These are phyloP conservation scores for Curvularia sp. DNA, from an alignment of 2,329 filamentous ascomycete genomes.

Conservation along the genomic window DNA sequence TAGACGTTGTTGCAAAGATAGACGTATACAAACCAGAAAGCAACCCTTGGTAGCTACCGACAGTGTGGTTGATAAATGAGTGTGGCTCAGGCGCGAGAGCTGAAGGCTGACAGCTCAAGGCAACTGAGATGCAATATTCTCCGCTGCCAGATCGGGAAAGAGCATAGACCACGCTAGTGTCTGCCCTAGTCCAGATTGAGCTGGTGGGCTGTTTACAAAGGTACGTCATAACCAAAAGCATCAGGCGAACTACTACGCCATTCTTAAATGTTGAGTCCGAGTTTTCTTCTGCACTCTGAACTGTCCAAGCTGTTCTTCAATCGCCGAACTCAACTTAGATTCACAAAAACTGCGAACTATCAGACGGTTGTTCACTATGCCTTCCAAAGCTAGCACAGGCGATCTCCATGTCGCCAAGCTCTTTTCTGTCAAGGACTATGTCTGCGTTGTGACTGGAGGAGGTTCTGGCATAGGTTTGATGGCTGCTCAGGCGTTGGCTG, in stretches of 20 bases:
- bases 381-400: constrained; percentile 53
- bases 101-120: neutral
- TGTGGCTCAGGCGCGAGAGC: neutral
- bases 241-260: constrained; percentile 9
- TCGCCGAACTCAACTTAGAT: no score
- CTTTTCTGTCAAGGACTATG: constrained; percentile 62
- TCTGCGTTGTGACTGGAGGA: constrained; percentile 65
- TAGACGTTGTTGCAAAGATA: neutral
- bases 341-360: neutral
- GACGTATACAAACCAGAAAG: neutral
- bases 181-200: constrained; percentile 11
- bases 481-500: constrained; percentile 64
- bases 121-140: neutral
- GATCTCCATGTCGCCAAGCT: constrained; percentile 60
- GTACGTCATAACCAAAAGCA: constrained; percentile 21
- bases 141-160: constrained; percentile 1
- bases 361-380: constrained; percentile 9
- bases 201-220: constrained; percentile 20
- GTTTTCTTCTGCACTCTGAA: neutral
- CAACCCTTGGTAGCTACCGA: neutral
- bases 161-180: neutral
- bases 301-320: neutral
- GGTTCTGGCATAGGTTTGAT: constrained; percentile 70
- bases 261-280: neutral
- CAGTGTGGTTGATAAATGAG: neutral